A percentile compares a stretch with the other conserved stretches of the same genome.
Evolutionary conservation across 2,329 filamentous ascomycete species (phyloP).

Genomic region (Colletotrichum scovillei): DNA sequence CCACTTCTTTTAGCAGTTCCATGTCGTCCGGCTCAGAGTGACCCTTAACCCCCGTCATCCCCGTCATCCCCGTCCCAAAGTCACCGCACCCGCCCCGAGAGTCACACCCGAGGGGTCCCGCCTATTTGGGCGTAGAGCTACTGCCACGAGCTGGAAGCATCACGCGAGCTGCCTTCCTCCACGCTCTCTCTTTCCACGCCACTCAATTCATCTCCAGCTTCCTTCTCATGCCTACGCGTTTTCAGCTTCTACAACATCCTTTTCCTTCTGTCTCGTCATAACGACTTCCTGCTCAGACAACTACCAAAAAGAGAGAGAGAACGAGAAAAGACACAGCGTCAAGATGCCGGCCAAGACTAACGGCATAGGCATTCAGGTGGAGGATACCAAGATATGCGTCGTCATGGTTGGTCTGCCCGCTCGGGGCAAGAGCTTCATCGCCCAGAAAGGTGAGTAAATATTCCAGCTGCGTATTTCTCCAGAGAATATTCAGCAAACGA

Average conservation of each 20-base stretch:
- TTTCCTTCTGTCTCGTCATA: slow-evolving; percentile 23
- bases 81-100: slow-evolving; percentile 31
- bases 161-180: slow-evolving; percentile 33
- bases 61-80: slow-evolving; percentile 16
- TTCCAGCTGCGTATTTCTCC: background rate
- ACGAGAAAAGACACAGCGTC: slow-evolving; percentile 1
- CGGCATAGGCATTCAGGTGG: slow-evolving; percentile 83
- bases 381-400: slow-evolving; percentile 96
- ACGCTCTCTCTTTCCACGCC: slow-evolving; percentile 1
- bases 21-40: slow-evolving; percentile 17
- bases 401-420: slow-evolving; percentile 98
- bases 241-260: background rate
- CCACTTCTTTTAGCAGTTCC: background rate
- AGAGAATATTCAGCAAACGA: background rate
- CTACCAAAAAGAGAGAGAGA: slow-evolving; percentile 6
- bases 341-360: slow-evolving; percentile 65
- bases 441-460: slow-evolving; percentile 82
- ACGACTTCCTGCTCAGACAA: slow-evolving; percentile 7
- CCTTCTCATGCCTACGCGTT: slow-evolving; percentile 17
- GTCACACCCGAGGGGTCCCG: slow-evolving; percentile 29
- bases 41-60: background rate
- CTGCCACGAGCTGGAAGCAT: slow-evolving; percentile 29
- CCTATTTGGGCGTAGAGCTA: slow-evolving; percentile 29
- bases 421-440: slow-evolving; percentile 96
- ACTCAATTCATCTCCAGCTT: slow-evolving; percentile 5